Evolutionary conservation across 768 basidiomycete genomes (phyloP).

Genomic region (Tricholomella constricta): DNA sequence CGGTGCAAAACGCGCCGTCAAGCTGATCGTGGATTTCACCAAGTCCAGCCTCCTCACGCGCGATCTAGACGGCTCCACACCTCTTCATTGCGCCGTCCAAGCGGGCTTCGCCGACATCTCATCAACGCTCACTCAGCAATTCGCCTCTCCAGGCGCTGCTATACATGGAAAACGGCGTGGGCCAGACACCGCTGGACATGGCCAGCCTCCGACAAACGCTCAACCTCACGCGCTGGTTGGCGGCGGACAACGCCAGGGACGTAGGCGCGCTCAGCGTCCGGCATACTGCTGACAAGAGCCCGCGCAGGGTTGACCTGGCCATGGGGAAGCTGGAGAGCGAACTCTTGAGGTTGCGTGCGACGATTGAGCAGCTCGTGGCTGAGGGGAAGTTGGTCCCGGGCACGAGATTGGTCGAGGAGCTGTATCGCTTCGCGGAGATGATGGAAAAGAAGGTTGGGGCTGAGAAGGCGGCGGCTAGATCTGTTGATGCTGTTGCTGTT

Average conservation of each 20-base stretch:
- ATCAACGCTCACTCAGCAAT: constrained; percentile 38
- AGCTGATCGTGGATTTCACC: constrained; percentile 40
- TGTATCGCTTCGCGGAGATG: constrained; percentile 26
- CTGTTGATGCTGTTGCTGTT: background rate
- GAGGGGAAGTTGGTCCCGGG: constrained; percentile 25
- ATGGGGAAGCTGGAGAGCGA: constrained; percentile 22
- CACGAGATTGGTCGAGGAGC: constrained; percentile 21
- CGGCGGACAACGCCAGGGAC: background rate
- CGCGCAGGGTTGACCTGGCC: constrained; percentile 17
- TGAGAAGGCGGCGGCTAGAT: constrained; percentile 14
- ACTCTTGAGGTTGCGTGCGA: constrained; percentile 25
- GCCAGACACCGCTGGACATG: constrained; percentile 44
- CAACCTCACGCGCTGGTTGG: constrained; percentile 16
- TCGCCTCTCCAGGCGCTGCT: constrained; percentile 40
- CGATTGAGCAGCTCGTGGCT: constrained; percentile 23
- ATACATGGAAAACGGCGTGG: constrained; percentile 52
- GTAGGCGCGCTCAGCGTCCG: background rate
- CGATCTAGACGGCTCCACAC: constrained; percentile 51
- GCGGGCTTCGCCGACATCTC: constrained; percentile 36
- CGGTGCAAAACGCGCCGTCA: constrained; percentile 29
- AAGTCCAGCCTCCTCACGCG: constrained; percentile 37
- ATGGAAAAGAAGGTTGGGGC: constrained; percentile 30
- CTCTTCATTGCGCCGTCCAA: constrained; percentile 51
- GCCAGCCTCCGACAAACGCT: constrained; percentile 29
- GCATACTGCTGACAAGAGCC: constrained; percentile 10